Evolutionary conservation across 352 stramenopile genomes (phyloP).

Genomic region (Globisporangium rhizosaccharum): DNA sequence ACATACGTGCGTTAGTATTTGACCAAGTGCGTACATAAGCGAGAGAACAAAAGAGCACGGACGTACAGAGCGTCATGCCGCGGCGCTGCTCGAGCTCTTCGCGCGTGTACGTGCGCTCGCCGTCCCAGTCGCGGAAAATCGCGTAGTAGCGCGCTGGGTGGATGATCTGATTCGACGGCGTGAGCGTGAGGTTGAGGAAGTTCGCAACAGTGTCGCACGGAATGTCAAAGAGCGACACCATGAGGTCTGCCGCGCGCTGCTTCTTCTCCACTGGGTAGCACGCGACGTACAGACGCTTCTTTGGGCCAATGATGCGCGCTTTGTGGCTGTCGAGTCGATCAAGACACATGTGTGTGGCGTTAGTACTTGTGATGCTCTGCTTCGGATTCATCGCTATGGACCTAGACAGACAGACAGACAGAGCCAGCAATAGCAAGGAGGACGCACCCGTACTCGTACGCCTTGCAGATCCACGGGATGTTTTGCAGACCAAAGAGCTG

Average conservation of each 20-base stretch:
- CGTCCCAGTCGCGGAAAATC: constrained; percentile 92
- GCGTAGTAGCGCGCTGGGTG: constrained; percentile 90
- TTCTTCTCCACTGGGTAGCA: constrained; percentile 88
- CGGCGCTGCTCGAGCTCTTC: constrained; percentile 82
- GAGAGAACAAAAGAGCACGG: too few species aligned
- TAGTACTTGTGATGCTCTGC: background rate
- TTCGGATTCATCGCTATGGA: background rate
- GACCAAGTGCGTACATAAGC: background rate
- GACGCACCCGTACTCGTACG: constrained; percentile 73
- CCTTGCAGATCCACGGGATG: constrained; percentile 94
- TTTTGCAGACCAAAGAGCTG: constrained; percentile 91
- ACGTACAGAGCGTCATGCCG: constrained; percentile 87
- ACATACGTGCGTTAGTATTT: background rate
- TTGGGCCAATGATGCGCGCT: constrained; percentile 87
- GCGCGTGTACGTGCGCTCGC: constrained; percentile 79
- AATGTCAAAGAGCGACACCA: constrained; percentile 90
- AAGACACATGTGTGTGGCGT: too few species aligned
- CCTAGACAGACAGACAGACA: too few species aligned
- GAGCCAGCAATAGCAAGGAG: background rate
- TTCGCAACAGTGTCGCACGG: constrained; percentile 88
- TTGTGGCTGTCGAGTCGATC: constrained; percentile 48
- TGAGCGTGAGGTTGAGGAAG: constrained; percentile 92
- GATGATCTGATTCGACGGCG: constrained; percentile 92
- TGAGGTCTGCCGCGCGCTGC: constrained; percentile 61
- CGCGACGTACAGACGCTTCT: constrained; percentile 88